A percentile compares a stretch with the other conserved stretches of the same genome.
Conservation (phyloP, 2,329 filamentous ascomycete species). For the Phoma herbarum region DNA sequence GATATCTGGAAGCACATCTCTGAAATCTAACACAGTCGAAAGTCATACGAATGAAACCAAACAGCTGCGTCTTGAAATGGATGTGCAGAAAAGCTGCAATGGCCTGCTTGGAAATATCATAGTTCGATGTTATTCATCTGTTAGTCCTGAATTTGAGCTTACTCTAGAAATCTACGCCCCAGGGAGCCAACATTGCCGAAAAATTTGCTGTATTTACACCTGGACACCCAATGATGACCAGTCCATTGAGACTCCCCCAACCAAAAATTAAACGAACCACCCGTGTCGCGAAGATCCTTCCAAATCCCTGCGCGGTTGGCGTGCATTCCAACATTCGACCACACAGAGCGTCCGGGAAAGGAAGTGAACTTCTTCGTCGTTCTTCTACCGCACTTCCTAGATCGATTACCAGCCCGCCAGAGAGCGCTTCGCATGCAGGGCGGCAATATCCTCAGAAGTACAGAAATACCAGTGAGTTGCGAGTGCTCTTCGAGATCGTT, state of each 20-base stretch:
- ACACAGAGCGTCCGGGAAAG: slow-evolving; percentile 13
- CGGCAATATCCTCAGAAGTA: background rate
- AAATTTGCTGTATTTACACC: slow-evolving; percentile 5
- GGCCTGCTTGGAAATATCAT: background rate
- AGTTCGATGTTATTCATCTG: background rate
- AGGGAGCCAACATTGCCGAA: background rate
- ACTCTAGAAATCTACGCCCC: background rate
- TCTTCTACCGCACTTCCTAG: slow-evolving; percentile 2
- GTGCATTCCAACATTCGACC: slow-evolving; percentile 3
- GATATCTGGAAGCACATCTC: background rate
- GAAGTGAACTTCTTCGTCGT: background rate
- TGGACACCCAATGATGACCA: background rate
- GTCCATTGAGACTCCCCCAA: slow-evolving; percentile 6
- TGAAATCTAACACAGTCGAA: background rate
- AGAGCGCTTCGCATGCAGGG: slow-evolving; percentile 12
- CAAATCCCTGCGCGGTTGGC: slow-evolving; percentile 11
- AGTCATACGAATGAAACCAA: background rate
- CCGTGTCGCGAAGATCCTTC: slow-evolving; percentile 13
- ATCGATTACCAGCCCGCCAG: slow-evolving; percentile 5
- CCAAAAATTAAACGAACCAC: background rate
- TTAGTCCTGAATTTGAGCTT: background rate
- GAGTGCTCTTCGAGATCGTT: background rate
- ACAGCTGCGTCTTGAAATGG: background rate
- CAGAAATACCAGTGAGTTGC: slow-evolving; percentile 2
- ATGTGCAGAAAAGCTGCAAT: background rate